Base-by-base conservation (phyloP, 2,329 filamentous ascomycete species). In the Colletotrichum orbiculare region DNA sequence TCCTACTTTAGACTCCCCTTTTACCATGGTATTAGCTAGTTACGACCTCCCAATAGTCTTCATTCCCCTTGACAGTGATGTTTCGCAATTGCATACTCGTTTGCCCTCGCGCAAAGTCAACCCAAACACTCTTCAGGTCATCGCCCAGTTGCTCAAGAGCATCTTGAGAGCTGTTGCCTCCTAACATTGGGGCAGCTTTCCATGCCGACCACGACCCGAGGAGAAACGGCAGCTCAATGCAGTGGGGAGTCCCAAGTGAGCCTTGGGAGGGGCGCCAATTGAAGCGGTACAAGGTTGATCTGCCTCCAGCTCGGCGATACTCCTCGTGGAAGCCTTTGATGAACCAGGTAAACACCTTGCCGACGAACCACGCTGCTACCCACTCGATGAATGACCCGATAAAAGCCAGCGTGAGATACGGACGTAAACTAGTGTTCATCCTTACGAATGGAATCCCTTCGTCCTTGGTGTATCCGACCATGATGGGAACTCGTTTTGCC, bases 111-210 rank as follows among this genome's bases (percentile, higher is more conserved):
- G 65, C 68, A 63, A 70, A 70, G 6, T 52, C 56, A 15, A 67
- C 56, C 67, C 68, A 70, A 3, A 69, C n/a, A 6, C 48, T 35
- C 52, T 60, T 69, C 25, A 68, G 37, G 9, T 53, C 46, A 9
- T 54, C 50, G 1, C 69, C 67, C 2, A 69, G 50, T 15, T 10
- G 47, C 43, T 56, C 54, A 34, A 69, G 57, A 2, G 54, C 25
- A 5, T 61, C 39, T 35, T 47, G 46, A 9, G 54, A 43, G 10
- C 54, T 33, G 1, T 39, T 17, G 8, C 62, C 68, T 33, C 61
- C 37, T 11, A 70, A 11, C 68, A 69, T 69, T 6, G 68, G 69
- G 25, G 69, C 69, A 35, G 63, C 35, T 45, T 69, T 69, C 68
- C 69, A 70, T 4, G 65, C 54, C 5, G 46, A 38, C 67, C 66